Percentiles rank a stretch among this genome's conserved stretches.
These are phyloP conservation scores for Wickerhamomyces strasburgensis DNA, from an alignment of 805 yeast genomes.

Conservation along the genomic window DNA sequence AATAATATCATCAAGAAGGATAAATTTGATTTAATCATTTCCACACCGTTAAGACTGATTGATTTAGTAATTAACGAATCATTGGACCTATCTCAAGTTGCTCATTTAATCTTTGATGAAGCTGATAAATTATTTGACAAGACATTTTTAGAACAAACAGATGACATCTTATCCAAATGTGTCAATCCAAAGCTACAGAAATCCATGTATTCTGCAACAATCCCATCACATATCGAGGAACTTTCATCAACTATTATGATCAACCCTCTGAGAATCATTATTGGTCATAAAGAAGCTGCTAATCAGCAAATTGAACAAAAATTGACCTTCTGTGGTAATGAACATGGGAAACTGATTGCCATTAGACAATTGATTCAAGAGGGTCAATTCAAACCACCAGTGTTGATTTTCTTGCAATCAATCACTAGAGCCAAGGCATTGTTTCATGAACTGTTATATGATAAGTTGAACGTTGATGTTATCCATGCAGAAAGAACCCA, in stretches of 20 bases:
- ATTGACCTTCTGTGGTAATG: constrained; percentile 83
- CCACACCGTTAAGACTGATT: constrained; percentile 86
- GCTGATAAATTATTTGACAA: constrained; percentile 91
- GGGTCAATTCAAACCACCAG: constrained; percentile 89
- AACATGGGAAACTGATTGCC: constrained; percentile 91
- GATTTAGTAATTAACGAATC: constrained; percentile 64
- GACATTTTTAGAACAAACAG: constrained; percentile 87
- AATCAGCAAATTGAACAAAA: constrained; percentile 76
- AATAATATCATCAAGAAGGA: constrained; percentile 52
- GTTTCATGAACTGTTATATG: constrained; percentile 88
- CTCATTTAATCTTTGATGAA: constrained; percentile 83
- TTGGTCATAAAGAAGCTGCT: constrained; percentile 94
- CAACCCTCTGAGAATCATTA: constrained; percentile 69
- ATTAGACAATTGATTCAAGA: constrained; percentile 80
- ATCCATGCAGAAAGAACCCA: constrained; percentile 94
- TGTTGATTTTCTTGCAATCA: constrained; percentile 85
- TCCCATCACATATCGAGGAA: constrained; percentile 89
- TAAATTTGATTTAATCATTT: constrained; percentile 73
- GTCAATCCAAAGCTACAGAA: constrained; percentile 42
- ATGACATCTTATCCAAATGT: constrained; percentile 58
- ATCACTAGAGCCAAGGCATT: constrained; percentile 92
- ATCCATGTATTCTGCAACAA: constrained; percentile 91
- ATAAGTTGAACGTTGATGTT: constrained; percentile 88
- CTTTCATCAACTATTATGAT: constrained; percentile 80
- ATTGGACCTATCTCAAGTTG: constrained; percentile 60